A percentile compares a stretch with the other conserved stretches of the same genome.
Conservation (phyloP, 176 grass and related monocot species). For the Aegilops speltoides region DNA sequence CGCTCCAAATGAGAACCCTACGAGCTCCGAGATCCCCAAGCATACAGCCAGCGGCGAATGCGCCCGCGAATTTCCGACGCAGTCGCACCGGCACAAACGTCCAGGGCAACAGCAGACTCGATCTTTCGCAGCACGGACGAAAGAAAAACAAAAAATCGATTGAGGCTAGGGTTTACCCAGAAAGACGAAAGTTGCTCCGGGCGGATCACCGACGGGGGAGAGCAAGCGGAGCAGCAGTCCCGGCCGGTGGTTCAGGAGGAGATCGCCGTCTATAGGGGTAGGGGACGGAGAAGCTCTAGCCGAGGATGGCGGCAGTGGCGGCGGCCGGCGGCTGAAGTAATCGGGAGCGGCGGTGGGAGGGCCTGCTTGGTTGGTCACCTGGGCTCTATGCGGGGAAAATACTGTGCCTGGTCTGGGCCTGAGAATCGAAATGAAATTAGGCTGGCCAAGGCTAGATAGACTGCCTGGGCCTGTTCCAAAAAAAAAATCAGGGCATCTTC, state of each 20-base stretch:
- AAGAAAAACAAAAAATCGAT: not conserved
- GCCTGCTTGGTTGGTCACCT: not conserved
- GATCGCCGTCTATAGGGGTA: not conserved
- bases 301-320: not conserved
- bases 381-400: too few species aligned
- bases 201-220: constrained; percentile 30
- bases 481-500: too few species aligned
- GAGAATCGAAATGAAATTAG: too few species aligned
- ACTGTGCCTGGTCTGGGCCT: too few species aligned
- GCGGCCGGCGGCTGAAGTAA: not conserved
- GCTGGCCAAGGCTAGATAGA: too few species aligned
- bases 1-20: constrained; percentile 16
- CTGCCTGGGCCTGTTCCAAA: too few species aligned
- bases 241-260: not conserved
- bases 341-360: constrained; percentile 17
- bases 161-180: constrained; percentile 53
- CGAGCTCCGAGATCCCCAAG: constrained; percentile 33
- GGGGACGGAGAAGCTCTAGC: not conserved
- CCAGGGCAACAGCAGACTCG: not conserved
- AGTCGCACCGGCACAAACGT: constrained; percentile 14
- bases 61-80: not conserved
- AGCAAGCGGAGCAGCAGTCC: not conserved
- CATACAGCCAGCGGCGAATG: not conserved
- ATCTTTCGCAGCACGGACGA: not conserved
- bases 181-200: constrained; percentile 27